Evolutionary conservation across 140 eudicot genomes (phyloP), one percentile per base, ranked within the genome.

Genomic region (Bidens hawaiensis): DNA sequence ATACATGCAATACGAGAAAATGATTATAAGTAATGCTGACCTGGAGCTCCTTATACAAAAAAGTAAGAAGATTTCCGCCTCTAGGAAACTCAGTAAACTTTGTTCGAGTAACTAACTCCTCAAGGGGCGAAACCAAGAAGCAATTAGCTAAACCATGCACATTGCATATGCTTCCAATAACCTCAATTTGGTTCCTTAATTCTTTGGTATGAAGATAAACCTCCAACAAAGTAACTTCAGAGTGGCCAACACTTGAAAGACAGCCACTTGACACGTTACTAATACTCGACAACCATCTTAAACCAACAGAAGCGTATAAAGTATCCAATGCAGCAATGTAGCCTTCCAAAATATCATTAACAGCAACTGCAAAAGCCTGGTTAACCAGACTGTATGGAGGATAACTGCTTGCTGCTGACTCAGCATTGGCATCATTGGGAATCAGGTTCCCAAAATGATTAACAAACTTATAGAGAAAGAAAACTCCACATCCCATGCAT

Each of bases 341-440:
- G 46, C 95, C 95, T 72, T 88, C 89, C 64, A 91, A 72, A 65
- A 91, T 82, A 69, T 85, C 85, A 47, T 75, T 72, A 60, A 91
- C 80, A 64, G 99, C 83, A 72, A 87, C 82, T 4, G 95, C 95
- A 74, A 91, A 91, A 68, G 99, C 96, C 67, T 87, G 99, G 67
- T 91, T 91, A 59, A 85, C 86, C 57, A 91, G 82, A 76, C 88
- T 81, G 59, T 63, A 68, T 33, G 75, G 69, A 22, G 78, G 72
- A 55, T 43, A 31, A 50, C 62, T 67, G 23, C 36, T 64, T 2
- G 14, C 47, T 41, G 72, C 78, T 26, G 69, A 59, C 64, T 49
- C 62, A 26, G 38, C 47, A 13, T 58, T 26, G 24, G 42, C 62
- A 63, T 74, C 79, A 66, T 52, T 82, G 48, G 67, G 22, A 53